A percentile compares a stretch with the other conserved stretches of the same genome.
Evolutionary conservation across 2,329 filamentous ascomycete genomes (phyloP).

Genomic region (Coleophoma crateriformis): DNA sequence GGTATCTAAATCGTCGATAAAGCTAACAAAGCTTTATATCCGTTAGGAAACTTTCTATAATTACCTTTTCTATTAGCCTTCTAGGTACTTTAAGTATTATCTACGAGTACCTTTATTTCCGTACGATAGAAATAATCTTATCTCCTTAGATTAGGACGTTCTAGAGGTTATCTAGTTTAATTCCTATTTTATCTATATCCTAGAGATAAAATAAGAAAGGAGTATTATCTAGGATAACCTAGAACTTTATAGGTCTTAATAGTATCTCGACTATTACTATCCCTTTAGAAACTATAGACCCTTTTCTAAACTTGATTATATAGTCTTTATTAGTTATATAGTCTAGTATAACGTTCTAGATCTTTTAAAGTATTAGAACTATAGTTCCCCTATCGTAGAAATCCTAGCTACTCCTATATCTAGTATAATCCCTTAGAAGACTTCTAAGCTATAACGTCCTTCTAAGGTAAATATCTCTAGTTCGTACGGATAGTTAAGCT

Average conservation of each 20-base stretch:
- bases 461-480: too few species aligned
- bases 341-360: not conserved
- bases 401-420: not conserved
- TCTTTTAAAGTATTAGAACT: not conserved
- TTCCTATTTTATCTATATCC: not conserved
- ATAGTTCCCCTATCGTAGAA: not conserved
- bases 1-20: not conserved
- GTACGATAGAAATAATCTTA: not conserved
- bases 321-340: not conserved
- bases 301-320: not conserved
- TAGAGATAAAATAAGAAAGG: not conserved
- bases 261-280: not conserved
- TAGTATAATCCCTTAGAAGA: too few species aligned
- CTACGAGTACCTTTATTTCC: too few species aligned
- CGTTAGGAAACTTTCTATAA: not conserved
- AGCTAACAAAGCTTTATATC: not conserved
- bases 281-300: not conserved
- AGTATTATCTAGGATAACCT: not conserved
- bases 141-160: not conserved
- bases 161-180: not conserved
- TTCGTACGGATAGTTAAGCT: not conserved
- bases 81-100: not conserved
- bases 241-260: not conserved
- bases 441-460: too few species aligned
- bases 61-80: not conserved